Conservation (phyloP, 2,329 filamentous ascomycete genomes). For the Botryotinia globosa region DNA sequence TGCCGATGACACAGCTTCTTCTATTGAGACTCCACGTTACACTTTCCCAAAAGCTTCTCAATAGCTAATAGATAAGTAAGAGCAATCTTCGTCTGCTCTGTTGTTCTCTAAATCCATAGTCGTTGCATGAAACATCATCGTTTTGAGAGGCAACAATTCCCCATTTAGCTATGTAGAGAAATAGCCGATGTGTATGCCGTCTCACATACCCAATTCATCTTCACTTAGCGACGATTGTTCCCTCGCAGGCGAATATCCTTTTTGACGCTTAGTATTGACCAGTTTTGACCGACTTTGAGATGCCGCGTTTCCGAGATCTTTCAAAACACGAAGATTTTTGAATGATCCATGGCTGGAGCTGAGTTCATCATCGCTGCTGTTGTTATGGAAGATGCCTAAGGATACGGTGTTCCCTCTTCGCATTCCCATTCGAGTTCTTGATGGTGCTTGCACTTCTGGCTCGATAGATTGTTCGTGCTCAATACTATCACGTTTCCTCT, state of each 20-base stretch:
- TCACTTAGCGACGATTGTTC: slow-evolving; percentile 26
- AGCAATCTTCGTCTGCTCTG: neutral
- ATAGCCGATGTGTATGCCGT: neutral
- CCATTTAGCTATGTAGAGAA: neutral
- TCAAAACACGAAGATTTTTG: slow-evolving; percentile 22
- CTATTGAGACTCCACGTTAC: neutral
- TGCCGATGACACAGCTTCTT: neutral
- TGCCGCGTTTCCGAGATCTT: slow-evolving; percentile 25
- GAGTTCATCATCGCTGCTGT: slow-evolving; percentile 38
- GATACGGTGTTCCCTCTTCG: neutral
- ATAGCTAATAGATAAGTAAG: neutral
- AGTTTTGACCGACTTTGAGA: neutral
- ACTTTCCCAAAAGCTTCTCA: neutral
- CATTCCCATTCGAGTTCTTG: slow-evolving; percentile 18
- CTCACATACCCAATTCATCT: slow-evolving; percentile 37
- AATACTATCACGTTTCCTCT: neutral
- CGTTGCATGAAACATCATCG: neutral
- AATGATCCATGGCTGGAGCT: slow-evolving; percentile 28
- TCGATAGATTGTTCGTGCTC: neutral
- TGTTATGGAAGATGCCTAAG: slow-evolving; percentile 20
- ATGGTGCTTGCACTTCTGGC: neutral
- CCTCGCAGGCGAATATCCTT: too few species aligned
- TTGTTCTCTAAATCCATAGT: neutral
- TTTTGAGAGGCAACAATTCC: neutral
- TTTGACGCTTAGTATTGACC: neutral